Percentiles rank a stretch among this genome's conserved stretches.
These are phyloP conservation scores for Graphilbum sp. DNA, from an alignment of 2,329 filamentous ascomycete genomes.

Conservation along the genomic window DNA sequence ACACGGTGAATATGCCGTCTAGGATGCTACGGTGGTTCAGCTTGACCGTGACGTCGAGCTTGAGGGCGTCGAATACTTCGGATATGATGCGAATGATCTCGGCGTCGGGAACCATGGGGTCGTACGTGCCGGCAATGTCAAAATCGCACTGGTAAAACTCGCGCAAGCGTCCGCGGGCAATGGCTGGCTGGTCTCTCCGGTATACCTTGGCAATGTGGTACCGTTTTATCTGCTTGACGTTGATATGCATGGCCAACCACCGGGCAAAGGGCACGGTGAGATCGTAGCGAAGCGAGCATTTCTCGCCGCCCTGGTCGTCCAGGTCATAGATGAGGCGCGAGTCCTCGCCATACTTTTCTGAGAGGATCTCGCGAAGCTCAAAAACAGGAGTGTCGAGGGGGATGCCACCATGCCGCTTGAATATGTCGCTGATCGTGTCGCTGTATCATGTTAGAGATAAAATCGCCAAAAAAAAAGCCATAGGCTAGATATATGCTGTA, in stretches of 20 bases:
- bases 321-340: slow-evolving; percentile 56
- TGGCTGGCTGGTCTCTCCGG: slow-evolving; percentile 32
- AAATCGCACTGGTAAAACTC: slow-evolving; percentile 97
- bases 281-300: slow-evolving; percentile 67
- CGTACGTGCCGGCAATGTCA: slow-evolving; percentile 76
- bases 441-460: too few species aligned
- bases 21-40: slow-evolving; percentile 88
- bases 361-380: too few species aligned
- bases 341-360: slow-evolving; percentile 42
- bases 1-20: slow-evolving; percentile 84
- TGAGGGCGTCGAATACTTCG: slow-evolving; percentile 67
- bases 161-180: slow-evolving; percentile 81
- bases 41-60: slow-evolving; percentile 64
- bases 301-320: slow-evolving; percentile 65
- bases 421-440: too few species aligned
- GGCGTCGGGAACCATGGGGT: slow-evolving; percentile 80
- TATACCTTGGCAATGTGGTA: slow-evolving; percentile 93
- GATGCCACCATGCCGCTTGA: too few species aligned
- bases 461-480: too few species aligned
- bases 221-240: slow-evolving; percentile 70
- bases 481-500: too few species aligned
- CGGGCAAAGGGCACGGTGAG: slow-evolving; percentile 52
- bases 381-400: too few species aligned
- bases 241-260: slow-evolving; percentile 78
- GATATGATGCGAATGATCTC: slow-evolving; percentile 71